Conservation (phyloP, 331 rosid genomes). For the Rosa hybrid region DNA sequence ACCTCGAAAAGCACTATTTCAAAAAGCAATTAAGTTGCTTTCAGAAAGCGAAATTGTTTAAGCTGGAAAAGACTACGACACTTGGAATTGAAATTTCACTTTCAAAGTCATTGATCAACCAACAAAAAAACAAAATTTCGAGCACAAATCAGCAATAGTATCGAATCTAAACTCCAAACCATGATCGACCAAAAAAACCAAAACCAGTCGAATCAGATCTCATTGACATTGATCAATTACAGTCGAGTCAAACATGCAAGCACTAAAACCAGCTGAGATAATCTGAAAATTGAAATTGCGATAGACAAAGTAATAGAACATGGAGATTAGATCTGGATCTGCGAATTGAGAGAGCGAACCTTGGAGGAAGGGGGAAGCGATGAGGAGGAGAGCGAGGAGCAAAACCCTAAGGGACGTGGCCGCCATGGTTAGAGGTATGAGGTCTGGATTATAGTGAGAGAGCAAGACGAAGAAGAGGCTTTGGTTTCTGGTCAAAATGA, state of each 20-base stretch:
- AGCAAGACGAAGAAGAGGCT: neutral
- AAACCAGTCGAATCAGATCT: slow-evolving; percentile 28
- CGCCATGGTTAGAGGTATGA: slow-evolving; percentile 37
- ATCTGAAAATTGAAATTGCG: neutral
- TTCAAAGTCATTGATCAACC: neutral
- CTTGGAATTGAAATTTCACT: neutral
- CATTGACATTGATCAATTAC: slow-evolving; percentile 19
- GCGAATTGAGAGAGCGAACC: slow-evolving; percentile 47
- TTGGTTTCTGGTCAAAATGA: neutral
- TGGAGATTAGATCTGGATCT: slow-evolving; percentile 55
- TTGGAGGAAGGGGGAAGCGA: slow-evolving; percentile 71
- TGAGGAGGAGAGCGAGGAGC: slow-evolving; percentile 62
- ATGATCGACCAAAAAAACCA: neutral
- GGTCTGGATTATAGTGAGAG: neutral
- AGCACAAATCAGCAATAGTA: slow-evolving; percentile 9
- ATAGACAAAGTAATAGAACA: neutral
- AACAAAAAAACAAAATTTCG: neutral
- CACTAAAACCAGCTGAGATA: slow-evolving; percentile 12
- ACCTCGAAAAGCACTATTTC: neutral
- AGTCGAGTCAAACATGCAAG: slow-evolving; percentile 43
- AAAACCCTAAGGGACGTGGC: slow-evolving; percentile 47
- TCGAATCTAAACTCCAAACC: neutral
- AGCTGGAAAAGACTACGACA: neutral
- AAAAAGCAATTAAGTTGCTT: neutral
- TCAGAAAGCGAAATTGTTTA: neutral